phyloP scores from a whole-genome alignment of 768 basidiomycete genomes.

The Russula sp. region DNA sequence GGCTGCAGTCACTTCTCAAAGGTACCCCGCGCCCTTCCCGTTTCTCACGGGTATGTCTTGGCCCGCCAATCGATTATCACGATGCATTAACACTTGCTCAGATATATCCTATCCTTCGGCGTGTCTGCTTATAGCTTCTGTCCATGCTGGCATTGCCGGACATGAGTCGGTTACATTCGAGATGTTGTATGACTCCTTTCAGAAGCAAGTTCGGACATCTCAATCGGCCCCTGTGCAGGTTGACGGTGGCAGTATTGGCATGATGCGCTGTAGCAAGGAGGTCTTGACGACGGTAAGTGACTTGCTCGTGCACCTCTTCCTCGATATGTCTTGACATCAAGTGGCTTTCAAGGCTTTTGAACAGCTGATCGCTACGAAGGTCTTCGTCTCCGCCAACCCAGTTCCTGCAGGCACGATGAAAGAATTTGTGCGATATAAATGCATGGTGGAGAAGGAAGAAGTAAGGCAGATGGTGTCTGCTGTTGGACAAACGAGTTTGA shows the following conservation, averaged over 20 bases:
- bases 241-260: constrained; percentile 63
- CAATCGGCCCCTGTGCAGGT: constrained; percentile 69
- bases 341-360: constrained; percentile 62
- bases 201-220: constrained; percentile 66
- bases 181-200: constrained; percentile 78
- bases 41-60: constrained; percentile 46
- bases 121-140: constrained; percentile 79
- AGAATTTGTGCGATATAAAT: constrained; percentile 74
- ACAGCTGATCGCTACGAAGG: constrained; percentile 46
- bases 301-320: not conserved
- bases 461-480: constrained; percentile 63
- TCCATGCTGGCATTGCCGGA: constrained; percentile 71
- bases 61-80: not conserved
- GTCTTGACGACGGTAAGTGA: constrained; percentile 60
- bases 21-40: constrained; percentile 47
- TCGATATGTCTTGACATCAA: not conserved
- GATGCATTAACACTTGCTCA: constrained; percentile 29
- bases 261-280: constrained; percentile 58
- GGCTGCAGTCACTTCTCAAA: constrained; percentile 44
- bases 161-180: constrained; percentile 84
- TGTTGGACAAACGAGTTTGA: constrained; percentile 62
- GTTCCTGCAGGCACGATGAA: constrained; percentile 47
- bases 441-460: constrained; percentile 53
- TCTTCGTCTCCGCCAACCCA: constrained; percentile 51
- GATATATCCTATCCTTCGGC: constrained; percentile 72